Percentiles rank a stretch among this genome's conserved stretches.
phyloP scores from a whole-genome alignment of 805 yeast genomes.

The Cyberlindnera mississippiensis region DNA sequence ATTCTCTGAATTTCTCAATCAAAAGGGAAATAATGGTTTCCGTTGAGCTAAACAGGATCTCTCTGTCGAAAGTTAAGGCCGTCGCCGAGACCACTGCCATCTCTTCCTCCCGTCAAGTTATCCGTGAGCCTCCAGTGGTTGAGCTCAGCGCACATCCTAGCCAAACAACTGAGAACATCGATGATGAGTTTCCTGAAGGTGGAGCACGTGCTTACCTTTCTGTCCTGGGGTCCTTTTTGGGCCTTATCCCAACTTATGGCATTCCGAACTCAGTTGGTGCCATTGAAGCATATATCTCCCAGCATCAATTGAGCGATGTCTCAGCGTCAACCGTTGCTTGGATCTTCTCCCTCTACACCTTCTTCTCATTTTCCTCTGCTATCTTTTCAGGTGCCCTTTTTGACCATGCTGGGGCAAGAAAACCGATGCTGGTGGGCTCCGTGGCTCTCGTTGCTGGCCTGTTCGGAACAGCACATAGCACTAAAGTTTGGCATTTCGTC shows the following conservation, averaged over 20 bases:
- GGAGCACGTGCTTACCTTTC: conserved; percentile 49
- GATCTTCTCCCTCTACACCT: conserved; percentile 42
- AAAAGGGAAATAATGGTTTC: neutral
- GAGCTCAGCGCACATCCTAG: conserved; percentile 1
- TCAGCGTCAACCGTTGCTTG: conserved; percentile 48
- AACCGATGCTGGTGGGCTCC: conserved; percentile 35
- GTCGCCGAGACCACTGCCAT: neutral
- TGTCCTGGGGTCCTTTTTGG: conserved; percentile 52
- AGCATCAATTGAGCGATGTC: conserved; percentile 44
- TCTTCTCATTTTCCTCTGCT: conserved; percentile 27
- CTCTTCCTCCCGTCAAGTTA: neutral
- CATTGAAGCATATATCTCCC: conserved; percentile 52
- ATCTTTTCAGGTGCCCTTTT: conserved; percentile 43
- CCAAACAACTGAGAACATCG: neutral
- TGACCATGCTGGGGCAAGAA: conserved; percentile 41
- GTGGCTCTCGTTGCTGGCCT: conserved; percentile 35
- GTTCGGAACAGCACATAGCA: conserved; percentile 41
- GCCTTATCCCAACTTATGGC: conserved; percentile 50
- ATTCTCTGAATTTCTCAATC: neutral
- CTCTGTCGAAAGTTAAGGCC: neutral
- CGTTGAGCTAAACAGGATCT: neutral
- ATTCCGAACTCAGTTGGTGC: conserved; percentile 56
- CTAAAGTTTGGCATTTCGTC: conserved; percentile 45
- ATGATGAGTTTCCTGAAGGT: conserved; percentile 45
- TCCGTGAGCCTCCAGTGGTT: neutral